Evolutionary conservation across 192 early-diverging fungal species (phyloP), one percentile per base, ranked within the genome.

Genomic region (Spizellomyces sp.): DNA sequence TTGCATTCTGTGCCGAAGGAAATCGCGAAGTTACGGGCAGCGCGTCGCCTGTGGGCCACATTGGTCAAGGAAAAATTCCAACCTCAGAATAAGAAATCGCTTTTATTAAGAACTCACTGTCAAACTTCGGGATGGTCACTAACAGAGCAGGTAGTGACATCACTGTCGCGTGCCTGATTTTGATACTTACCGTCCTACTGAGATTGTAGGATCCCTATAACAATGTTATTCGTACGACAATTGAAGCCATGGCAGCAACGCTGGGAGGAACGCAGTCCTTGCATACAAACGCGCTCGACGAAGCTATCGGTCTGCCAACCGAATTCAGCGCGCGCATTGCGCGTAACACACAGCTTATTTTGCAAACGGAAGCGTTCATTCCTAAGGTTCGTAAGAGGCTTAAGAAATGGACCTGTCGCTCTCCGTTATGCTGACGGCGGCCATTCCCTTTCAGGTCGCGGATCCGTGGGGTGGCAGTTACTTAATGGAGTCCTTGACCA

Each of bases 391-490:
- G 27, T 36, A 36, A 3, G 27, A 36, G 27, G 27, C 27, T 36
- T 2, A 0, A 36, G 27, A 36, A 36, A 36, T 36, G 27, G 27
- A 36, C 27, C 27, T 36, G 27, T 3, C 27, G 27, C 27, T 36
- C 27, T 36, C 27, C 27, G 27, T 36, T 36, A 36, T 36, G 3
- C 3, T 36, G 27, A 36, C 27, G 27, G 27, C 27, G 27, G 27
- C 27, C 27, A 74, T 3, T 36, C 27, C 27, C 27, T 36, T 36
- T 14, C 8, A 83, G 79, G 93, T 95, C 7, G 93, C 93, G 27
- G 94, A 95, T 67, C 94, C 94, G 3, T 95, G 94, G 94, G 94
- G 90, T 5, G 94, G 94, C 22, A 93, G 91, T 17, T 95, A 93
- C 77, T 91, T 95, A 90, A 95, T 95, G 94, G 94, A 95, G 83